phyloP scores from a whole-genome alignment of 345 rosid genomes.

The Populus davidiana region DNA sequence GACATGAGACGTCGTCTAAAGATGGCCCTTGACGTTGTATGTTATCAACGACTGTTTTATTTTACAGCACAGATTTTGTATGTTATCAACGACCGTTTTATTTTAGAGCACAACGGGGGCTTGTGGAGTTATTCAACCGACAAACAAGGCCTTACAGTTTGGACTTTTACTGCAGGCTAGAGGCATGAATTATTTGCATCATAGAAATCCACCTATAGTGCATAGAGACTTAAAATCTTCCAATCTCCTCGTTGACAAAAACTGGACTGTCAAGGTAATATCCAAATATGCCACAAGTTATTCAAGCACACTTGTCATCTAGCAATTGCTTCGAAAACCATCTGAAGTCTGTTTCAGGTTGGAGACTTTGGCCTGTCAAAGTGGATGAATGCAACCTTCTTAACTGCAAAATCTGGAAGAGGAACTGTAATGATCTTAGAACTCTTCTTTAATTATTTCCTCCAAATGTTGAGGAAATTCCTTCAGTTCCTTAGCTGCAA shows the following conservation, averaged over 20 bases:
- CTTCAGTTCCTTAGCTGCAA: not conserved
- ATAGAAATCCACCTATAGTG: conserved; percentile 78
- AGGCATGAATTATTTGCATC: conserved; percentile 94
- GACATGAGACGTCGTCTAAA: conserved; percentile 65
- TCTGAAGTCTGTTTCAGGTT: conserved; percentile 43
- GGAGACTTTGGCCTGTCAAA: conserved; percentile 90
- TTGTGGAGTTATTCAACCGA: not conserved
- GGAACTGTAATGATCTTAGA: conserved; percentile 59
- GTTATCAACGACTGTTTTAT: conserved; percentile 22
- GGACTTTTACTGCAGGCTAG: conserved; percentile 54
- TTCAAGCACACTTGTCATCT: not conserved
- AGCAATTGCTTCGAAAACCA: not conserved
- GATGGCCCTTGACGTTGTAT: conserved; percentile 89
- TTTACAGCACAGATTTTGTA: conserved; percentile 51
- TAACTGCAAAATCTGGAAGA: conserved; percentile 70
- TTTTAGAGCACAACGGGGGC: conserved; percentile 4
- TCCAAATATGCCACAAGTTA: not conserved
- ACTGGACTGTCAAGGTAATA: conserved; percentile 87
- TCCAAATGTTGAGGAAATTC: not conserved
- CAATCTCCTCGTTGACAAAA: conserved; percentile 79
- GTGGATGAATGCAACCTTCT: conserved; percentile 75
- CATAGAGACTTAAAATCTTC: conserved; percentile 91
- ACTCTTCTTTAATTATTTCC: not conserved
- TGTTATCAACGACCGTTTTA: conserved; percentile 20
- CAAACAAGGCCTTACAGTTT: not conserved